Evolutionary conservation across 768 basidiomycete genomes (phyloP), one percentile per base, ranked within the genome.

Genomic region (Gloeophyllum trabeum): DNA sequence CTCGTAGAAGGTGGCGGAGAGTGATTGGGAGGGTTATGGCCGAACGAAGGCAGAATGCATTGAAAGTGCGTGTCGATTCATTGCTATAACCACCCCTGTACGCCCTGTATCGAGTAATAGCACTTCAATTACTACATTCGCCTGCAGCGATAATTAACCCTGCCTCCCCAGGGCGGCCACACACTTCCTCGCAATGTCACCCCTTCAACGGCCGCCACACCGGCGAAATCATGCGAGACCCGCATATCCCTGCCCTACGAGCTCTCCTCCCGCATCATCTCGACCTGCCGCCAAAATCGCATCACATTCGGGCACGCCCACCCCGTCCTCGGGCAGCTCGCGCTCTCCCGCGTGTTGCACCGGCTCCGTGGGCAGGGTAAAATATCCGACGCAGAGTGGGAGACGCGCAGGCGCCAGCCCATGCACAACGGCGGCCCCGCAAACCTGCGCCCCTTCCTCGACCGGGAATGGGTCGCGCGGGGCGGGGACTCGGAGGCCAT

Each of bases 101-200:
- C 58, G 51, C 2, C 14, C 2, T n/a, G n/a, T n/a, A n/a, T n/a
- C n/a, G n/a, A n/a, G n/a, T n/a, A n/a, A n/a, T n/a, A n/a, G n/a
- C n/a, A n/a, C n/a, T 25, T 2, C 35, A 24, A 22, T 35, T 18
- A 39, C 23, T 28, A 40, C 23, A 21, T 35, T 24, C 37, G 39
- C 24, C 39, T 24, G 21, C 25, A 7, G 30, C 22, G 13, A 7
- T 39, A 20, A 37, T 25, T 37, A 16, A 46, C 13, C n/a, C n/a
- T n/a, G n/a, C n/a, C n/a, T 40, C 30, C 37, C 5, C 50, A 79
- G 76, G 77, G 76, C 3, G 76, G 76, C 2, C 76, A 79, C 38
- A 70, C 71, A 0, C 59, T 79, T 6, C 75, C 76, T 2, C 61
- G 69, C 36, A 66, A 55, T 13, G 41, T 63, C 25, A 64, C 66